A percentile compares a stretch with the other conserved stretches of the same genome.
These are phyloP conservation scores for Rhodosporidiobolus odoratus DNA, from an alignment of 768 basidiomycete genomes.

Conservation along the genomic window DNA sequence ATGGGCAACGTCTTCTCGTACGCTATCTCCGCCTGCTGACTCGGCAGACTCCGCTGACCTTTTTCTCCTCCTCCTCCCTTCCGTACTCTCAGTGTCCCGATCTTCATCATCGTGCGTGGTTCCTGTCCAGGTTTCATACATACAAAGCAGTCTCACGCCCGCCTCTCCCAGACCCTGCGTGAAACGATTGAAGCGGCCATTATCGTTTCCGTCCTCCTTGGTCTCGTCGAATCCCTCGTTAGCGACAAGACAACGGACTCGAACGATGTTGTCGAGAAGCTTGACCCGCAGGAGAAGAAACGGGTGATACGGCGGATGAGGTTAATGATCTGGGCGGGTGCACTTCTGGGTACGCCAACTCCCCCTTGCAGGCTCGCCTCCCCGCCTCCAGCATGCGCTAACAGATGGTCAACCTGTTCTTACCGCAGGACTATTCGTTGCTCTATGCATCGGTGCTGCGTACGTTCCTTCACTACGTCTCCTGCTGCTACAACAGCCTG, in stretches of 20 bases:
- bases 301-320: constrained; percentile 62
- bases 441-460: constrained; percentile 77
- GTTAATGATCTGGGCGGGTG: constrained; percentile 39
- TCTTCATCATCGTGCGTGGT: constrained; percentile 29
- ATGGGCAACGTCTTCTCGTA: constrained; percentile 38
- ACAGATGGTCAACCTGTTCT: constrained; percentile 75
- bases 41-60: background rate
- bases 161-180: constrained; percentile 19
- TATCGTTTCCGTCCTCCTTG: constrained; percentile 84
- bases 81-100: constrained; percentile 26
- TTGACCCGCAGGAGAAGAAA: constrained; percentile 21
- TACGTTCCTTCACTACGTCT: constrained; percentile 62
- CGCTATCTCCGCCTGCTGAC: background rate
- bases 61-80: too few species aligned
- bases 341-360: background rate
- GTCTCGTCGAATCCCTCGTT: constrained; percentile 82
- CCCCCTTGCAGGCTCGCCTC: background rate
- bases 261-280: constrained; percentile 13
- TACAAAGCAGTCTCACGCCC: background rate
- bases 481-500: too few species aligned
- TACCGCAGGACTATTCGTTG: constrained; percentile 65
- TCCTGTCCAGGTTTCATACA: background rate
- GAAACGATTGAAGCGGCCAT: constrained; percentile 90
- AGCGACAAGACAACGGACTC: constrained; percentile 13
- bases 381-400: background rate